Conservation (phyloP, 345 rosid species). For the Linum lewisii region DNA sequence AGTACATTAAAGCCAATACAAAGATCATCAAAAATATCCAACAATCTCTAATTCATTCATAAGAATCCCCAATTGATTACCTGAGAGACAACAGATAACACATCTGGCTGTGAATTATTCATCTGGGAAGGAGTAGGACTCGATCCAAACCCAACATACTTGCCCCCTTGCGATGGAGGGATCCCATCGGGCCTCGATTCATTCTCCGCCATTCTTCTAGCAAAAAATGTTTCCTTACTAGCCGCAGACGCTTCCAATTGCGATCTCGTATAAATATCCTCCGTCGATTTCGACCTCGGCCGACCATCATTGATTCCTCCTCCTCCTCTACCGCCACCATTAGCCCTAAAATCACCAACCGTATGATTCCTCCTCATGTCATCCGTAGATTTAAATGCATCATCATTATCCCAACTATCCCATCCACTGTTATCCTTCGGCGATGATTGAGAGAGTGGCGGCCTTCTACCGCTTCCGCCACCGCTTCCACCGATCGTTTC, state of each 20-base stretch:
- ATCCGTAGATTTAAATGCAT: constrained; percentile 35
- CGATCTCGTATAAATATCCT: constrained; percentile 65
- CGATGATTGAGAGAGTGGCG: neutral
- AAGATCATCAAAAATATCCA: neutral
- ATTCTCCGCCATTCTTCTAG: constrained; percentile 62
- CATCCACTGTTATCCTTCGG: constrained; percentile 42
- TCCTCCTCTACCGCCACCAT: constrained; percentile 18
- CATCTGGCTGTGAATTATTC: constrained; percentile 55
- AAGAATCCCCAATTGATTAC: constrained; percentile 20
- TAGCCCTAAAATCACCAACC: constrained; percentile 47
- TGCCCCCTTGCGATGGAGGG: constrained; percentile 92
- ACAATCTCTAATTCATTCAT: too few relatives aligned
- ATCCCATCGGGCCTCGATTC: constrained; percentile 80
- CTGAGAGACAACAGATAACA: constrained; percentile 75
- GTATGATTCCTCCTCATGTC: constrained; percentile 87
- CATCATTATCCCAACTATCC: constrained; percentile 94
- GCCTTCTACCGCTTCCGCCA: constrained; percentile 20
- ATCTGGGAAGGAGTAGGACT: constrained; percentile 42
- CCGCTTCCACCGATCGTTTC: constrained; percentile 37
- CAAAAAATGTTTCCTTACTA: constrained; percentile 67
- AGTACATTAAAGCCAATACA: neutral
- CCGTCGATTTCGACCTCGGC: constrained; percentile 59
- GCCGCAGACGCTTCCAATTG: constrained; percentile 87
- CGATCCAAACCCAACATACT: constrained; percentile 94
- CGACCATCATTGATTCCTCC: constrained; percentile 41